Evolutionary conservation across 257 asterid species (phyloP).

Genomic region (Leptodermis oblonga): DNA sequence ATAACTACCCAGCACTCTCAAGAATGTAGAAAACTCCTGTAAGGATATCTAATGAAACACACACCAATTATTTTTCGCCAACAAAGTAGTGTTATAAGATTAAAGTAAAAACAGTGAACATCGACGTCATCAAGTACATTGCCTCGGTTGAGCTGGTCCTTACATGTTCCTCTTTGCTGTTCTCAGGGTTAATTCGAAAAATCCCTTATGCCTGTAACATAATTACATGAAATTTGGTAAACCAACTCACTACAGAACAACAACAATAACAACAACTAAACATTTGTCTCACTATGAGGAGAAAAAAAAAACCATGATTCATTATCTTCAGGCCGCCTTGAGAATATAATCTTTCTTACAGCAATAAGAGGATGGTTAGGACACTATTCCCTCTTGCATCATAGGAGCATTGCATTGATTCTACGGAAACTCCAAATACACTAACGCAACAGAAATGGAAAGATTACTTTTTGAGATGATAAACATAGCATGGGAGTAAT

Average conservation of each 20-base stretch:
- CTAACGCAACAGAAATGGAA: conserved; percentile 51
- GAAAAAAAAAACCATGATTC: background rate
- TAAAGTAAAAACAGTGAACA: conserved; percentile 85
- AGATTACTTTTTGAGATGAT: background rate
- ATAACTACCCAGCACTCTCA: conserved; percentile 95
- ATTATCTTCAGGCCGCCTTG: too few relatives aligned
- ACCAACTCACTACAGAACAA: background rate
- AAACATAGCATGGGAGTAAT: too few relatives aligned
- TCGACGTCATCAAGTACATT: conserved; percentile 80
- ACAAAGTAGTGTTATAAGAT: too few relatives aligned
- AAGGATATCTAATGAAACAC: conserved; percentile 19
- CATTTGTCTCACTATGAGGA: too few relatives aligned
- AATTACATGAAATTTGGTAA: conserved; percentile 16
- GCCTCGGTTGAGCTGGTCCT: conserved; percentile 85
- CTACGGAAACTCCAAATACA: conserved; percentile 94
- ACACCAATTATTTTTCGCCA: too few relatives aligned
- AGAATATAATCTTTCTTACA: conserved; percentile 75
- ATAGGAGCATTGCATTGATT: too few relatives aligned
- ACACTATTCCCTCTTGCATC: conserved; percentile 93
- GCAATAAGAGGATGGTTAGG: conserved; percentile 76
- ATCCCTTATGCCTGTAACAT: conserved; percentile 79
- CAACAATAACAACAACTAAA: too few relatives aligned
- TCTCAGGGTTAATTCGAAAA: conserved; percentile 93
- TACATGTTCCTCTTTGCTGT: conserved; percentile 78
- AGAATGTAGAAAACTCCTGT: conserved; percentile 89